phyloP scores from a whole-genome alignment of 1,139 yeast species.

The Suhomyces terraborum region DNA sequence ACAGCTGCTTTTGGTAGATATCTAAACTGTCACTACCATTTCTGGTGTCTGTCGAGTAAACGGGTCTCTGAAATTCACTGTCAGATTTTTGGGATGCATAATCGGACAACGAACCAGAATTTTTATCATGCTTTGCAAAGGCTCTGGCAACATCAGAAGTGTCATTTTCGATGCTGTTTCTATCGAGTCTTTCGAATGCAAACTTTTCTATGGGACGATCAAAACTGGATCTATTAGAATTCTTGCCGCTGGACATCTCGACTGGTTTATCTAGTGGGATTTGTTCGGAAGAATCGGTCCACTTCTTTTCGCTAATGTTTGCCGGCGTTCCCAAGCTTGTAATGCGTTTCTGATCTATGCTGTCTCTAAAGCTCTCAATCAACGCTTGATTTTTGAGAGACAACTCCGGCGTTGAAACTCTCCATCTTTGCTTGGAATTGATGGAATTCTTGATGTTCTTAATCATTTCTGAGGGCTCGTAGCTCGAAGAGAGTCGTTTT shows the following conservation, averaged over 20 bases:
- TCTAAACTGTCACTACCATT: neutral
- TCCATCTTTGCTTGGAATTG: conserved; percentile 18
- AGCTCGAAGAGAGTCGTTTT: conserved; percentile 12
- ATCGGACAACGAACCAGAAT: neutral
- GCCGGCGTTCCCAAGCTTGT: conserved; percentile 3
- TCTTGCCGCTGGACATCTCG: conserved; percentile 1
- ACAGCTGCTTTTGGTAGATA: conserved; percentile 9
- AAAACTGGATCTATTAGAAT: conserved; percentile 6
- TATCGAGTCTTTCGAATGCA: conserved; percentile 4
- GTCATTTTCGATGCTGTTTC: conserved; percentile 1
- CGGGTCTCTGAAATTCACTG: neutral
- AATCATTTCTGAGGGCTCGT: conserved; percentile 23
- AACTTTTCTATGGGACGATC: conserved; percentile 3
- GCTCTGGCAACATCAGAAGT: neutral
- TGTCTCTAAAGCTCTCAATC: conserved; percentile 23
- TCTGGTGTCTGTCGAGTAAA: conserved; percentile 1
- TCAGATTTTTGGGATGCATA: conserved; percentile 3
- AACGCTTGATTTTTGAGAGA: conserved; percentile 20
- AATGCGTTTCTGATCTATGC: conserved; percentile 23
- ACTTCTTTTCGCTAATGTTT: neutral
- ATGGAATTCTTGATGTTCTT: conserved; percentile 22
- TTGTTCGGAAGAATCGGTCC: neutral
- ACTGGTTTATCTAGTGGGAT: neutral
- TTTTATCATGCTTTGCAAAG: conserved; percentile 1
- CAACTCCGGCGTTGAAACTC: conserved; percentile 11